Conservation (phyloP, 106 monocot genomes). For the Gastrodia elata region DNA sequence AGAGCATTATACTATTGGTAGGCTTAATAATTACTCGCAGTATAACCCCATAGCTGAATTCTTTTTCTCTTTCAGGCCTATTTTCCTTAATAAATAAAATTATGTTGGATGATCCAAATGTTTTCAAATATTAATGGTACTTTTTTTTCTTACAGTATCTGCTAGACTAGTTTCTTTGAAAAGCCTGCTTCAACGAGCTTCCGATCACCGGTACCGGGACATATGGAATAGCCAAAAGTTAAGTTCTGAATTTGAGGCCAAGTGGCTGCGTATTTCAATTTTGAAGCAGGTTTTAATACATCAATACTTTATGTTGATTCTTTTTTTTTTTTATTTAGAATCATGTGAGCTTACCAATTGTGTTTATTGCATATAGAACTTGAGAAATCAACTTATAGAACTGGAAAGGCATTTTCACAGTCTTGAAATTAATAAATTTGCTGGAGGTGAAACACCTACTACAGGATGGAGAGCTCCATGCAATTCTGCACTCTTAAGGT, state of each 20-base stretch:
- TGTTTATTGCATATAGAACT: slow-evolving; percentile 35
- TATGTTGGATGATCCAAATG: background rate
- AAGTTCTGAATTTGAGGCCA: slow-evolving; percentile 75
- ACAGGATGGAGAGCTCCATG: slow-evolving; percentile 28
- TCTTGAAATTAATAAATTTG: slow-evolving; percentile 79
- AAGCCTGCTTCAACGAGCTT: slow-evolving; percentile 80
- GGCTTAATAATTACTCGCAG: too few relatives aligned
- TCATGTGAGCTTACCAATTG: slow-evolving; percentile 2
- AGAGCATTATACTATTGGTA: too few relatives aligned
- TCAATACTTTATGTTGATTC: background rate
- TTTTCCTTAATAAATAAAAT: background rate
- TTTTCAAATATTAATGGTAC: background rate
- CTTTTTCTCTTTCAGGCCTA: background rate
- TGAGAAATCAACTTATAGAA: slow-evolving; percentile 75
- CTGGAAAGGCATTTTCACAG: slow-evolving; percentile 83
- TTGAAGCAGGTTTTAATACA: slow-evolving; percentile 41
- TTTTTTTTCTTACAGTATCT: slow-evolving; percentile 47
- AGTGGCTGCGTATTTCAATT: slow-evolving; percentile 67
- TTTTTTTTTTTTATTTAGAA: background rate
- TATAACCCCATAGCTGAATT: too few relatives aligned
- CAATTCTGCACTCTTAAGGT: slow-evolving; percentile 43
- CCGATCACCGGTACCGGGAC: slow-evolving; percentile 65
- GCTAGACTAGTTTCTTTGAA: slow-evolving; percentile 72
- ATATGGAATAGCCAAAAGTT: slow-evolving; percentile 81
- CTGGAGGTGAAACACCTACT: slow-evolving; percentile 41